A percentile compares a stretch with the other conserved stretches of the same genome.
Evolutionary conservation across 805 yeast genomes (phyloP).

Genomic region (Hanseniaspora pseudoguilliermondii): DNA sequence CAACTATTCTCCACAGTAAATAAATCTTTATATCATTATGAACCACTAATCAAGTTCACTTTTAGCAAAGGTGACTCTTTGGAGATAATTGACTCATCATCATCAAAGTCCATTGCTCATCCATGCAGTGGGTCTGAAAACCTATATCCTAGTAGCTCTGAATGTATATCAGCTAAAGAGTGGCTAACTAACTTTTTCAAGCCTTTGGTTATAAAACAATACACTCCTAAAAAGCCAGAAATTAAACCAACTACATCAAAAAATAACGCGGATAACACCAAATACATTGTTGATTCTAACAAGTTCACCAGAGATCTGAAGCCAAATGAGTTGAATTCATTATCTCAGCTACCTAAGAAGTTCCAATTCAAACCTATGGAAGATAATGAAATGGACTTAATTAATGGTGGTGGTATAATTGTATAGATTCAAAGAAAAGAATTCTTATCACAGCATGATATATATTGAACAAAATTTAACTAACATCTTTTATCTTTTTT

Average conservation of each 20-base stretch:
- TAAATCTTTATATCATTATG: conserved; percentile 23
- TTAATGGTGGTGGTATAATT: conserved; percentile 71
- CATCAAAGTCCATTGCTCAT: conserved; percentile 22
- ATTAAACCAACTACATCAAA: conserved; percentile 23
- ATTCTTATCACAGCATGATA: no score
- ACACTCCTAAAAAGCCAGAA: conserved; percentile 33
- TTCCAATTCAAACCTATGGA: conserved; percentile 56
- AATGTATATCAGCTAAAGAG: conserved; percentile 19
- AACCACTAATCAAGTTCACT: conserved; percentile 72
- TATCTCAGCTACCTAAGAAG: conserved; percentile 57
- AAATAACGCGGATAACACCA: neutral
- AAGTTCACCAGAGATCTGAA: conserved; percentile 30
- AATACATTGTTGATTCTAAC: conserved; percentile 15
- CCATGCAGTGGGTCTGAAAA: conserved; percentile 17
- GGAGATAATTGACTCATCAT: conserved; percentile 28
- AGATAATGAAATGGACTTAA: conserved; percentile 59
- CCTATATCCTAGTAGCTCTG: conserved; percentile 23
- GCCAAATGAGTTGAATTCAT: conserved; percentile 33
- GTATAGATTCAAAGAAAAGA: neutral
- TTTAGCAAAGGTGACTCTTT: conserved; percentile 38
- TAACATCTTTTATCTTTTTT: no score
- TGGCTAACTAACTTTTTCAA: conserved; percentile 23
- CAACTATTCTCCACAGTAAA: neutral
- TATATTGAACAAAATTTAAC: no score
- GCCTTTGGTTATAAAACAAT: conserved; percentile 33